Base-by-base conservation (phyloP, 2,329 filamentous ascomycete species). In the Paracamarosporium sp. region DNA sequence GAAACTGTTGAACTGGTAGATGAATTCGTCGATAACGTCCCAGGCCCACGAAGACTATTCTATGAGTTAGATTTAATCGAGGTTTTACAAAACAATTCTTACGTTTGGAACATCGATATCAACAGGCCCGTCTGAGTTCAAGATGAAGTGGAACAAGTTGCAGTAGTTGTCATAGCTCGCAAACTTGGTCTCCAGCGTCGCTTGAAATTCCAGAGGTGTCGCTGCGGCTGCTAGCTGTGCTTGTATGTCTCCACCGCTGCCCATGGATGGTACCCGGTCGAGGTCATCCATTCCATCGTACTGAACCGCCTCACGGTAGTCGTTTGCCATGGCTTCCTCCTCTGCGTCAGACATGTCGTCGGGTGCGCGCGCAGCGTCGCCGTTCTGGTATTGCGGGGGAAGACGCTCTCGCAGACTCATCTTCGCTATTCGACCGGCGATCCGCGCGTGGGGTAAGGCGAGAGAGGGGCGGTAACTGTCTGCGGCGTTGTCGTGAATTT, bases 1-100 rank as follows among this genome's bases (percentile, higher is more conserved):
- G 85, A 99, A 99, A 58, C 93, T 96, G 85, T 99, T 97, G 86
- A 99, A 99, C 80, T 99, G 95, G 85, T 99, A 99, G 82, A 99
- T 98, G 84, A 99, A 99, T 81, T 99, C 95, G 80, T 99, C 95
- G 81, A 99, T 97, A 68, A 98, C 94, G 79, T 99, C 95, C 95
- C 95, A 99, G 40, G 95, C 95, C 95, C 95, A 99, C 84, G 94
- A 97, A 83, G 97, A 96, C 92, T 98, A 57, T 35, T 53, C 36
- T 35, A 47, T 15, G 7, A 60, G 65, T 70, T 63, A 62, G 59
- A 61, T 11, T n/a, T n/a, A n/a, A n/a, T n/a, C n/a, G n/a, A 40
- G 47, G 58, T 25, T 25, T 22, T 13, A 11, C 9, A 25, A 22
- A n/a, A 33, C 44, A 40, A 28, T 31, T 86, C 91, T 82, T 85